These are phyloP conservation scores for Pseudogymnoascus verrucosus DNA, from an alignment of 2,329 filamentous ascomycete species.

Conservation along the genomic window DNA sequence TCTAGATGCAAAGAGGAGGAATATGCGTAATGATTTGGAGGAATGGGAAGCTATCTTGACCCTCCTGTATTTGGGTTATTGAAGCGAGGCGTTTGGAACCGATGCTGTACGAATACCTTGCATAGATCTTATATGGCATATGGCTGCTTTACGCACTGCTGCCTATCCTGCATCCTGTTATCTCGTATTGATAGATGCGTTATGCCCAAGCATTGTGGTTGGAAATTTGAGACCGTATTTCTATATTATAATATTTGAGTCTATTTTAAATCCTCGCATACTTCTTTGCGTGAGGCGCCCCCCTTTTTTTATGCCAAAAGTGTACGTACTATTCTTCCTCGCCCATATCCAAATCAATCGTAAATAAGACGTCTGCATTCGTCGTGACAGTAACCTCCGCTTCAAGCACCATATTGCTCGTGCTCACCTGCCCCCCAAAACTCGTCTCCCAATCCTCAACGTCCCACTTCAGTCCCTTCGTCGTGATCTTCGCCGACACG, in stretches of 20 bases:
- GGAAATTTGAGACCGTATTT: background rate
- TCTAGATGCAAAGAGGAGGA: background rate
- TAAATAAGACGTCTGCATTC: slow-evolving; percentile 62
- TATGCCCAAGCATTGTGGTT: background rate
- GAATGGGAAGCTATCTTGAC: background rate
- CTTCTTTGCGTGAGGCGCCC: background rate
- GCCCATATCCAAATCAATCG: slow-evolving; percentile 44
- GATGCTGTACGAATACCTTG: slow-evolving; percentile 3
- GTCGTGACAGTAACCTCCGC: slow-evolving; percentile 54
- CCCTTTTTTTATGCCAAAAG: background rate
- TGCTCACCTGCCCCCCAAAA: slow-evolving; percentile 67
- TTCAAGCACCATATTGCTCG: slow-evolving; percentile 68
- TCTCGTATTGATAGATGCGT: background rate
- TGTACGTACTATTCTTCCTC: background rate
- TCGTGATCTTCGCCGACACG: slow-evolving; percentile 70
- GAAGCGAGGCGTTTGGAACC: slow-evolving; percentile 1
- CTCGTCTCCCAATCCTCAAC: slow-evolving; percentile 71
- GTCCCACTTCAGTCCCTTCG: slow-evolving; percentile 83
- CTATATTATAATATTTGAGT: background rate
- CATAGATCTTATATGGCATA: background rate
- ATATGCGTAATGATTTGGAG: background rate
- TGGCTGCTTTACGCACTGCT: background rate
- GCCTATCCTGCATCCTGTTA: background rate
- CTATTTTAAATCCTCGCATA: background rate
- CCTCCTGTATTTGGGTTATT: background rate